Conservation (phyloP, 495 filamentous ascomycete species). For the Hapsidospora chrysogenum region DNA sequence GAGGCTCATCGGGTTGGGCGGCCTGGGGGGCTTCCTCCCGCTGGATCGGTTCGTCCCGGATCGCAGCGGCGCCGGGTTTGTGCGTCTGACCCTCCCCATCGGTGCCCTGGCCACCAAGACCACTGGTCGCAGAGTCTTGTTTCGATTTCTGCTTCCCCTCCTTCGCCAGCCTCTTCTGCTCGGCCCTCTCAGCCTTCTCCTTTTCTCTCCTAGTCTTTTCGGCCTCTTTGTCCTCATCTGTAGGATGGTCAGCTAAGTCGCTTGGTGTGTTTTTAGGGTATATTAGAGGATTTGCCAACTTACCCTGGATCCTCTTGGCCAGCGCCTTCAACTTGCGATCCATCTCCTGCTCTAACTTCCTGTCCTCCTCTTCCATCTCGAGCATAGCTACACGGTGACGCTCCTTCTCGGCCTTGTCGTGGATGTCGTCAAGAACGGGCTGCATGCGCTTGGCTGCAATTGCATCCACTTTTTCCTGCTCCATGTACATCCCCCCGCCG, state of each 20-base stretch:
- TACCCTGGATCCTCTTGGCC: slow-evolving; percentile 25
- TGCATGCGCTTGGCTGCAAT: slow-evolving; percentile 69
- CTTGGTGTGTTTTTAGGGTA: background rate
- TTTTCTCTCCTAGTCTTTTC: slow-evolving; percentile 33
- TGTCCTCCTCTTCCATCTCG: slow-evolving; percentile 28
- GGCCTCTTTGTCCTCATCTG: slow-evolving; percentile 33
- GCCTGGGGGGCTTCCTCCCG: background rate
- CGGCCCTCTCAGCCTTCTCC: slow-evolving; percentile 27
- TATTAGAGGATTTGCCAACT: slow-evolving; percentile 4
- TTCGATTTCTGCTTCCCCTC: slow-evolving; percentile 23
- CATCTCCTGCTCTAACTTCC: slow-evolving; percentile 24
- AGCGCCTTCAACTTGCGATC: slow-evolving; percentile 28
- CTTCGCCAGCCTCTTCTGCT: slow-evolving; percentile 28
- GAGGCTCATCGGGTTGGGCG: background rate
- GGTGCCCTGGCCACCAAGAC: background rate
- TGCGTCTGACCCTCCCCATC: background rate
- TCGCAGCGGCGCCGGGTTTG: background rate
- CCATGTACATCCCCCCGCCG: slow-evolving; percentile 65
- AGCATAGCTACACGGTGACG: slow-evolving; percentile 38
- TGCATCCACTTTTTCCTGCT: slow-evolving; percentile 61
- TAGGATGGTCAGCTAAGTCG: slow-evolving; percentile 5
- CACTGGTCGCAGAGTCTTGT: slow-evolving; percentile 2
- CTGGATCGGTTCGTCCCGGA: background rate
- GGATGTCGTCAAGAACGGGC: slow-evolving; percentile 83
- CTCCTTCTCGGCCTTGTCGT: slow-evolving; percentile 52